A percentile compares a stretch with the other conserved stretches of the same genome.
These are phyloP conservation scores for Magnusiomyces ingens DNA, from an alignment of 1,139 yeast genomes.

Conservation along the genomic window DNA sequence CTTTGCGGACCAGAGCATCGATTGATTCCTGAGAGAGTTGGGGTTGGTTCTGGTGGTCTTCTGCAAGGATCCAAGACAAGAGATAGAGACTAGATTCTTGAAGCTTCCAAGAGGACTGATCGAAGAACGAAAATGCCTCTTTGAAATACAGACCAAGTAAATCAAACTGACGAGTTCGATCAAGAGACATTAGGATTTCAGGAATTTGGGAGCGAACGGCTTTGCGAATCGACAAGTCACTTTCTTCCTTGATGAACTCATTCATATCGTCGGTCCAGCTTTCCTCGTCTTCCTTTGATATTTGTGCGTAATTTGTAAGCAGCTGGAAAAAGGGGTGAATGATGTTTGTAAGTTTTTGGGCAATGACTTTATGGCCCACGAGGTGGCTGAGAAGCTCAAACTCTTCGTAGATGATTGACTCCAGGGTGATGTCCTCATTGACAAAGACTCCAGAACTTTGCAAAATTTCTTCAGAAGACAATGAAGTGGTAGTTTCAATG, in stretches of 20 bases:
- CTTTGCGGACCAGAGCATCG: conserved; percentile 13
- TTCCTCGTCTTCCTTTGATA: conserved; percentile 28
- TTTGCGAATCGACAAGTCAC: conserved; percentile 49
- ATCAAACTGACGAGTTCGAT: conserved; percentile 11
- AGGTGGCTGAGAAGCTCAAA: conserved; percentile 14
- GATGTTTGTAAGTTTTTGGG: conserved; percentile 8
- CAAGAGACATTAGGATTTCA: conserved; percentile 16
- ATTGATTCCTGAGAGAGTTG: conserved; percentile 15
- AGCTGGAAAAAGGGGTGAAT: conserved; percentile 17
- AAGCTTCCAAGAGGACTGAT: conserved; percentile 12
- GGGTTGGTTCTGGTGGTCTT: conserved; percentile 15
- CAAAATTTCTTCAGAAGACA: background rate
- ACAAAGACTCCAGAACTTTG: background rate
- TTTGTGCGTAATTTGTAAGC: conserved; percentile 21
- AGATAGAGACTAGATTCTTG: conserved; percentile 19
- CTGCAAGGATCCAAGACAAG: conserved; percentile 14
- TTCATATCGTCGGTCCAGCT: conserved; percentile 52
- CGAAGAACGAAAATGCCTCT: conserved; percentile 1
- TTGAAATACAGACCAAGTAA: conserved; percentile 11
- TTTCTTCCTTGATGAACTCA: conserved; percentile 60
- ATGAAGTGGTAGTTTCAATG: conserved; percentile 6
- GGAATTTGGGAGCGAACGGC: conserved; percentile 24
- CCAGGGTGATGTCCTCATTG: conserved; percentile 5
- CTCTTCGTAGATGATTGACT: conserved; percentile 13
- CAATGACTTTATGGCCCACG: conserved; percentile 6